phyloP scores from a whole-genome alignment of 2,329 filamentous ascomycete genomes.

The Amesomyces nigricolor region DNA sequence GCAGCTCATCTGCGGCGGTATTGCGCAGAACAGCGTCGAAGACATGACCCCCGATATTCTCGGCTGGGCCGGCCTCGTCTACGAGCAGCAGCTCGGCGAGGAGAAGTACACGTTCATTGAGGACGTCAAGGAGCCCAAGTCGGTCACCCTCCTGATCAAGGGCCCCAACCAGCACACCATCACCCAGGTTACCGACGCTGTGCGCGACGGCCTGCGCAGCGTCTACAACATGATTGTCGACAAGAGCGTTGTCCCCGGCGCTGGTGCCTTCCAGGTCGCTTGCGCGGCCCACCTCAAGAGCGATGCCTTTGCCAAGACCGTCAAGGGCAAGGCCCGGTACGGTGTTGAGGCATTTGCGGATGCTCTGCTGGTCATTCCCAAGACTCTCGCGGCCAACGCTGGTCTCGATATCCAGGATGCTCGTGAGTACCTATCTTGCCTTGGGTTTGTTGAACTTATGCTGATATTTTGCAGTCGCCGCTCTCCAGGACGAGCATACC shows the following conservation, averaged over 20 bases:
- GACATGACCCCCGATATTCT: conserved; percentile 82
- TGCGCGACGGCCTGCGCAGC: conserved; percentile 87
- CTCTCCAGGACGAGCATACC: conserved; percentile 75
- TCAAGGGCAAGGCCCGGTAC: conserved; percentile 97
- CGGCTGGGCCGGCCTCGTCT: conserved; percentile 93
- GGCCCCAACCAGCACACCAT: conserved; percentile 97
- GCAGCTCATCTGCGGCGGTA: conserved; percentile 87
- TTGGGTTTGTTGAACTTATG: background rate
- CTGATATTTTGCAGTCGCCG: conserved; percentile 58
- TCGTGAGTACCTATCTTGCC: conserved; percentile 50
- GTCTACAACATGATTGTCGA: conserved; percentile 99
- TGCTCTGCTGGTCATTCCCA: conserved; percentile 90
- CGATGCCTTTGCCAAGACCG: conserved; percentile 77
- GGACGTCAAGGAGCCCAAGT: conserved; percentile 98
- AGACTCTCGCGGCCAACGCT: conserved; percentile 92
- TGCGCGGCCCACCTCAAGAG: conserved; percentile 83
- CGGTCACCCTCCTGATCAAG: conserved; percentile 95
- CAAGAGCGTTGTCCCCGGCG: conserved; percentile 87
- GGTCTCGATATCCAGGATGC: conserved; percentile 97
- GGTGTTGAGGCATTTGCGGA: conserved; percentile 94
- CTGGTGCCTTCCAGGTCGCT: conserved; percentile 91
- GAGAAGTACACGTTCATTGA: conserved; percentile 99
- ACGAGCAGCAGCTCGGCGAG: conserved; percentile 95
- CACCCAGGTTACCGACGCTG: conserved; percentile 91
- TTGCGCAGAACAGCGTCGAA: conserved; percentile 92